Percentiles rank a stretch among this genome's conserved stretches.
Conservation (phyloP, 495 filamentous ascomycete species). For the Annulohypoxylon moriforme region DNA sequence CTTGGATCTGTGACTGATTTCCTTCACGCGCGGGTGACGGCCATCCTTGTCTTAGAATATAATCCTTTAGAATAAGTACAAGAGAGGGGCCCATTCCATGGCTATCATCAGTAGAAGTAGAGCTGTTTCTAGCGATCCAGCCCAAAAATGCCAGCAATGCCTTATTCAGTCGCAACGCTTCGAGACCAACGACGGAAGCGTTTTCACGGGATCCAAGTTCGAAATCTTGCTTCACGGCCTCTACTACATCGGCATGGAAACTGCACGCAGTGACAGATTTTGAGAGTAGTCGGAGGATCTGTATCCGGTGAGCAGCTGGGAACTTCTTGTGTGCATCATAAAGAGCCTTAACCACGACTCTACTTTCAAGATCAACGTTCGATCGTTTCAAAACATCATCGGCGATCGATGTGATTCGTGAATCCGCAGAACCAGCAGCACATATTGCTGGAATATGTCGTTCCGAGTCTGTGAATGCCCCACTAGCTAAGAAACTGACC, state of each 20-base stretch:
- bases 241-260: constrained; percentile 71
- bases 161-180: constrained; percentile 77
- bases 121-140: constrained; percentile 82
- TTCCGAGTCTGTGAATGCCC: constrained; percentile 83
- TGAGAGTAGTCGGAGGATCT: constrained; percentile 76
- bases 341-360: constrained; percentile 68
- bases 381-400: constrained; percentile 87
- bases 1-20: constrained; percentile 60
- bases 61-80: constrained; percentile 77
- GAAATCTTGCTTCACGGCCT: constrained; percentile 74
- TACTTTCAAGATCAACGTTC: constrained; percentile 76
- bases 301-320: constrained; percentile 76
- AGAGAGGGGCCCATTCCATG: constrained; percentile 72
- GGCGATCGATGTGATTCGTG: constrained; percentile 79
- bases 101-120: constrained; percentile 64
- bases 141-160: constrained; percentile 91
- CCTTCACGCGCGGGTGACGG: constrained; percentile 63
- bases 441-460: constrained; percentile 85
- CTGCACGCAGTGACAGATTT: constrained; percentile 77
- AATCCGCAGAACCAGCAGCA: constrained; percentile 84
- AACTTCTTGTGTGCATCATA: constrained; percentile 78
- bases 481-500: constrained; percentile 79
- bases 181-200: constrained; percentile 67
- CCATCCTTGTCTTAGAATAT: constrained; percentile 86
- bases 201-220: constrained; percentile 51